phyloP scores from a whole-genome alignment of 2,329 filamentous ascomycete species.

The Fusarium vanettenii region DNA sequence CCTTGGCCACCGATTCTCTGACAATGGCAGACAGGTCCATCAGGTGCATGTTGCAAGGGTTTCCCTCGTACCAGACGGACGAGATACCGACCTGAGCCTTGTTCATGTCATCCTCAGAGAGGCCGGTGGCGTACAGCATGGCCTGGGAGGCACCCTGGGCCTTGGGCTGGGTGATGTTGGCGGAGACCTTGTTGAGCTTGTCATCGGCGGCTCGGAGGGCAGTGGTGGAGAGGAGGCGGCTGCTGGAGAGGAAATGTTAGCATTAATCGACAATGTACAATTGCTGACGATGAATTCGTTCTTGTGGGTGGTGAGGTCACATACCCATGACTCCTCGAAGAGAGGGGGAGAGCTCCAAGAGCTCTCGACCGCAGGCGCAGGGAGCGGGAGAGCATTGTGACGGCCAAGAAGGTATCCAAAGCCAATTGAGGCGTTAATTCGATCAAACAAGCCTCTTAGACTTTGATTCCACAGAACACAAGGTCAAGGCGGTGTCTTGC shows the following conservation, averaged over 20 bases:
- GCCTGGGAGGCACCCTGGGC: constrained; percentile 98
- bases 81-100: constrained; percentile 98
- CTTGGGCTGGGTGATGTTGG: constrained; percentile 92
- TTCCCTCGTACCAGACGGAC: constrained; percentile 97
- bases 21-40: constrained; percentile 88
- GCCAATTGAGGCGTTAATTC: constrained; percentile 37
- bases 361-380: constrained; percentile 44
- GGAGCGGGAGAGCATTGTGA: constrained; percentile 46
- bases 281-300: not conserved
- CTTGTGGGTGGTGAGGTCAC: constrained; percentile 12
- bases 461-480: constrained; percentile 7
- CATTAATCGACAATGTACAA: not conserved
- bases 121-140: constrained; percentile 96
- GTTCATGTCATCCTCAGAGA: constrained; percentile 87
- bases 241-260: constrained; percentile 39
- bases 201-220: constrained; percentile 60
- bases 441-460: constrained; percentile 12
- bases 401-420: not conserved
- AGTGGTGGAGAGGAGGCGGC: constrained; percentile 64
- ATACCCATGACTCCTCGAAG: constrained; percentile 43
- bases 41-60: constrained; percentile 99
- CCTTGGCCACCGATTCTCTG: constrained; percentile 69
- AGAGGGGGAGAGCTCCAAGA: constrained; percentile 42
- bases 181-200: constrained; percentile 85
- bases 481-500: constrained; percentile 6